Evolutionary conservation across 495 filamentous ascomycete genomes (phyloP), one percentile per base, ranked within the genome.

Genomic region (Penicillium riverlandense): DNA sequence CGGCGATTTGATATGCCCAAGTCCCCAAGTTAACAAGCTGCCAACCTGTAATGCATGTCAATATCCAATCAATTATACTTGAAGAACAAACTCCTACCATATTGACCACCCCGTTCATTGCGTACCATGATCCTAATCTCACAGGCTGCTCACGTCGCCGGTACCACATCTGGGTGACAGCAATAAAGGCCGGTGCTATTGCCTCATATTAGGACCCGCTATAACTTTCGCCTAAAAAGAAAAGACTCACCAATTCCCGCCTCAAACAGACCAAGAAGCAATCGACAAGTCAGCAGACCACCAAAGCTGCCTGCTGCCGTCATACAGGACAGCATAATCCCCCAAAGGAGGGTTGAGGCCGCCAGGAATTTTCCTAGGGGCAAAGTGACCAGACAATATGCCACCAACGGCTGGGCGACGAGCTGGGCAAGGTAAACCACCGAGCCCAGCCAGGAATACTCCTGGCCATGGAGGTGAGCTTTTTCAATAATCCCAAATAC

Each of bases 241-340:
- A 14, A 38, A 35, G 13, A 58, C 66, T 40, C 16, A 70, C 66
- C 64, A 37, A 70, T 57, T n/a, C 65, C 65, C 8, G 66, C 61
- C 49, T 86, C 83, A 54, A 83, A 85, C 13, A 78, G 62, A 14
- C 83, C 83, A 6, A 85, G 62, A 16, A 86, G 67, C 15, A 80
- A 74, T 8, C 83, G 74, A 29, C 78, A 77, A 10, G 68, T 62
- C 28, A 82, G 57, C 14, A 86, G 58, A 0, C 70, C 72, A 4
- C 58, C 50, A 50, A 85, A 85, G 40, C 59, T 71, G 15, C 66
- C 70, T 34, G 74, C 76, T 1, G 77, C 74, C 1, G 81, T 60
- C 80, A 61, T 81, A 65, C 61, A 72, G 50, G 50, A 69, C 62
- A 83, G 52, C 28, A 72, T 54, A 8, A 69, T 59, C 2, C 81